A percentile compares a stretch with the other conserved stretches of the same genome.
These are phyloP conservation scores for Helotiales sp. DNA, from an alignment of 2,329 filamentous ascomycete species.

Conservation along the genomic window DNA sequence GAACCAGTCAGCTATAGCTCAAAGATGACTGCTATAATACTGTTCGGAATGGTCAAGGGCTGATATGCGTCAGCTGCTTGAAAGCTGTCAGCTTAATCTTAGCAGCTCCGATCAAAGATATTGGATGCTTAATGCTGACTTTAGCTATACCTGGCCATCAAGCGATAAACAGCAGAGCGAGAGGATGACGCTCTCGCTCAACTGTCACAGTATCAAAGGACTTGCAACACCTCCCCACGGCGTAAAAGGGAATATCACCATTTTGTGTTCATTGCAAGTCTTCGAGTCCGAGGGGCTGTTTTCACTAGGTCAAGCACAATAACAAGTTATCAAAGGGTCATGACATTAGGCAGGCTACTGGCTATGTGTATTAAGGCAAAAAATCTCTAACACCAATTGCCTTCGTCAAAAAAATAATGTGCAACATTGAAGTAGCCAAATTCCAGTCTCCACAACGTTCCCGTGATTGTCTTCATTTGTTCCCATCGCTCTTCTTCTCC, in stretches of 20 bases:
- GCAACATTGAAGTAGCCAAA: slow-evolving; percentile 13
- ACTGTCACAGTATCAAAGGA: slow-evolving; percentile 1
- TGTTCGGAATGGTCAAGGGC: slow-evolving; percentile 13
- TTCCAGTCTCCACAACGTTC: slow-evolving; percentile 14
- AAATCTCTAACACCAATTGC: slow-evolving; percentile 15
- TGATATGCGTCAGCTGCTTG: slow-evolving; percentile 14
- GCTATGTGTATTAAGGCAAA: slow-evolving; percentile 9
- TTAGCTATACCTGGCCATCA: slow-evolving; percentile 14
- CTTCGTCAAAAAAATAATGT: slow-evolving; percentile 13
- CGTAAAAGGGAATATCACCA: not conserved
- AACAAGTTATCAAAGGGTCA: slow-evolving; percentile 7
- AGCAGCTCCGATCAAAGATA: slow-evolving; percentile 15
- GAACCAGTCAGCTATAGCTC: slow-evolving; percentile 15
- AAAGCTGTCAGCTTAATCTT: slow-evolving; percentile 17
- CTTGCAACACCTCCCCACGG: not conserved
- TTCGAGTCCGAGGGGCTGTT: not conserved
- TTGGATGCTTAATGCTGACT: slow-evolving; percentile 13
- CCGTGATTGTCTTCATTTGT: slow-evolving; percentile 6
- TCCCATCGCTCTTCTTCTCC: slow-evolving; percentile 8
- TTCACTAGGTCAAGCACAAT: slow-evolving; percentile 1
- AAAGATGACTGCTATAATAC: slow-evolving; percentile 17
- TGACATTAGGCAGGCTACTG: not conserved
- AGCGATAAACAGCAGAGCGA: slow-evolving; percentile 16
- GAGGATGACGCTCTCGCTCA: not conserved
- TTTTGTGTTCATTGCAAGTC: not conserved